Base-by-base conservation (phyloP, 371 early-diverging fungal species). In the Zancudomyces culisetae region DNA sequence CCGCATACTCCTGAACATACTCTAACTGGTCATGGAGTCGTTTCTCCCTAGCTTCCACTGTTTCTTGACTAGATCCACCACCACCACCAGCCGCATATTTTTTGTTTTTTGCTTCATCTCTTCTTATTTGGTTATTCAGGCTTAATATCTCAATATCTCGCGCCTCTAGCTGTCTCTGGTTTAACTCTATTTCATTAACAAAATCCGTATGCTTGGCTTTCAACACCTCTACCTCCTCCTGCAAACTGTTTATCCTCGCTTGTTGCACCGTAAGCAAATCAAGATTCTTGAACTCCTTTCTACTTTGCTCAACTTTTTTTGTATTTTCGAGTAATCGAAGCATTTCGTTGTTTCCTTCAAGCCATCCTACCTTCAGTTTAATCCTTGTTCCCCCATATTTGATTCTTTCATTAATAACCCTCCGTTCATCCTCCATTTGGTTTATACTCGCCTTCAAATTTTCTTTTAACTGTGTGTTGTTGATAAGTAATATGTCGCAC, bases 111-210 rank as follows among this genome's bases (percentile, higher is more conserved):
- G 4, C n/a, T 27, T 49, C 42, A 8, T 6, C n/a, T 6, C 19
- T n/a, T 23, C 30, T 35, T 2, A 51, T 28, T 39, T 51, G 43
- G 30, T 10, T 18, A 6, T 51, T 40, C 15, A 51, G 45, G n/a
- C 40, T 51, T 12, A 41, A n/a, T 3, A 51, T 51, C 30, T 51
- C 51, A 22, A 42, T 24, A 19, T 51, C 51, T 21, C 51, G 51
- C 24, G 40, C 13, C 30, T 51, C 43, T 10, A 51, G 6, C 8
- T 42, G 40, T 12, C 6, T 22, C 30, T 51, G 43, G 8, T 40
- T 3, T 2, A 23, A 3, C 18, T 35, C 41, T 41, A 42, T 21
- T 6, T 51, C 24, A 8, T 51, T 8, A 18, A 20, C n/a, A 39
- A 51, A 3, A 3, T 35, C 4, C 23, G 8, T 3, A 26, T 51